A percentile compares a stretch with the other conserved stretches of the same genome.
phyloP scores from a whole-genome alignment of 2,329 filamentous ascomycete species.

The Trichophyton benhamiae region DNA sequence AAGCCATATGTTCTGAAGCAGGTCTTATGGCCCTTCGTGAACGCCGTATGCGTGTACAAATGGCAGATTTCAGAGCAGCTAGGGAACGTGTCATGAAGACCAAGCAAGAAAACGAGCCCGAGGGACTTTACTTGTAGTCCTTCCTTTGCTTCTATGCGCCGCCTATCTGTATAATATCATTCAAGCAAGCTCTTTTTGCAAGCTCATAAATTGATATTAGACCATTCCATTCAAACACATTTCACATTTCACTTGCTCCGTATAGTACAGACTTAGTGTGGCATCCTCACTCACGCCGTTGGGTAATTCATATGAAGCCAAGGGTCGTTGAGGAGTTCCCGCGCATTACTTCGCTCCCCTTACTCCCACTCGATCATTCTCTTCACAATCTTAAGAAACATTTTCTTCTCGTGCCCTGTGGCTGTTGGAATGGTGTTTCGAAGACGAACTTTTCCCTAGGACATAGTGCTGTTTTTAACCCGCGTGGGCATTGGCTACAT shows the following conservation, averaged over 20 bases:
- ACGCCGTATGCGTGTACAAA: conserved; percentile 94
- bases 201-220: neutral
- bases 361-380: neutral
- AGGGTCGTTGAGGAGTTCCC: neutral
- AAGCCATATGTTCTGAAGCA: conserved; percentile 95
- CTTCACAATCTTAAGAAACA: neutral
- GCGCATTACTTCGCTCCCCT: neutral
- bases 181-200: neutral
- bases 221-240: neutral
- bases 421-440: neutral
- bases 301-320: neutral
- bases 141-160: neutral
- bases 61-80: conserved; percentile 91
- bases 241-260: no score
- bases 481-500: no score
- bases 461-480: no score
- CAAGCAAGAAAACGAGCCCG: conserved; percentile 95
- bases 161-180: conserved; percentile 4
- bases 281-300: neutral
- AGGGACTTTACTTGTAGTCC: conserved; percentile 89
- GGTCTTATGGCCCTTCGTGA: conserved; percentile 89
- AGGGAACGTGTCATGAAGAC: conserved; percentile 93
- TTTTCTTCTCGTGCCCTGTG: neutral
- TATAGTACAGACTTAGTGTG: neutral
- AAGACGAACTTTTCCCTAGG: neutral